These are phyloP conservation scores for Monosporascus sp. DNA, from an alignment of 2,329 filamentous ascomycete genomes.

Conservation along the genomic window DNA sequence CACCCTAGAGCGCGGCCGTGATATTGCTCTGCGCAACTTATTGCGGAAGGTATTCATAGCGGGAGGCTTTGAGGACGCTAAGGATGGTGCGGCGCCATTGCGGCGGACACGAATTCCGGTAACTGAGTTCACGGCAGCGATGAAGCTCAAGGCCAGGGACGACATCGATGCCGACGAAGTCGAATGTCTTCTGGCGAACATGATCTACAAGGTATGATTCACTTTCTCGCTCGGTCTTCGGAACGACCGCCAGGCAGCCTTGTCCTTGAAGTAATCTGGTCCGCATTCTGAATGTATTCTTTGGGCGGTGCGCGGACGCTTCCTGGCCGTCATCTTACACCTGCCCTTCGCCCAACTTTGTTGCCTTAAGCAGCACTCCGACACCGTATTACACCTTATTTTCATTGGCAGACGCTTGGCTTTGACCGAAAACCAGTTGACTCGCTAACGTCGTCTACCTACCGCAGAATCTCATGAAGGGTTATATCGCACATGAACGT, in stretches of 20 bases:
- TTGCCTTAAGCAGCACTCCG: conserved; percentile 2
- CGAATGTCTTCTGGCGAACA: conserved; percentile 89
- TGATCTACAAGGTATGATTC: conserved; percentile 86
- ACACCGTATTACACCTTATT: conserved; percentile 5
- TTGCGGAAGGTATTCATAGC: conserved; percentile 85
- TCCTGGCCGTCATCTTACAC: background rate
- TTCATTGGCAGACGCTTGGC: conserved; percentile 19
- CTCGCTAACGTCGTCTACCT: conserved; percentile 26
- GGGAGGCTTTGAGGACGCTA: conserved; percentile 73
- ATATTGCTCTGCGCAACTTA: conserved; percentile 87
- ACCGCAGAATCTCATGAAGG: conserved; percentile 83
- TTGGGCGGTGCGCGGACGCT: background rate
- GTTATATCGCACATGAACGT: conserved; percentile 89
- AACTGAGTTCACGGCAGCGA: conserved; percentile 76
- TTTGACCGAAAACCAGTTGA: conserved; percentile 18
- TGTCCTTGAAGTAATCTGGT: background rate
- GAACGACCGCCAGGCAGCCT: background rate
- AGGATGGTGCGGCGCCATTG: conserved; percentile 59
- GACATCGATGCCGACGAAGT: conserved; percentile 83
- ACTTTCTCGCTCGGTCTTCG: background rate
- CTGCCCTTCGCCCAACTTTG: too few species aligned
- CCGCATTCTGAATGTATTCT: background rate
- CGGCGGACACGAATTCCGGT: conserved; percentile 75
- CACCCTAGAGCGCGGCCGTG: conserved; percentile 84
- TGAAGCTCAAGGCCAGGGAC: conserved; percentile 66